These are phyloP conservation scores for Aaosphaeria pasadenensis DNA, from an alignment of 2,329 filamentous ascomycete species.

Conservation along the genomic window DNA sequence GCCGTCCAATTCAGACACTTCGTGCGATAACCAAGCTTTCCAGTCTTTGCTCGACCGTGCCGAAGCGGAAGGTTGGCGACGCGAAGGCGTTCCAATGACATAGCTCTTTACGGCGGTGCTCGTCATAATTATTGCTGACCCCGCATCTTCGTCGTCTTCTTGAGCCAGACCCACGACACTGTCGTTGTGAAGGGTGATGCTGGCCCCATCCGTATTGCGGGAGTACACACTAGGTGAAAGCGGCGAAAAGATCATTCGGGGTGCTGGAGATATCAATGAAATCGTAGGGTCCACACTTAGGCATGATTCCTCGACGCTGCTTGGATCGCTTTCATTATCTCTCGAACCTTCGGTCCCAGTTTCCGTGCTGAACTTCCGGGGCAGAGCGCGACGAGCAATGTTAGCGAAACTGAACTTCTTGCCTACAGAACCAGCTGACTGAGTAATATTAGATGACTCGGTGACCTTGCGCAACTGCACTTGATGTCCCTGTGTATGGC, in stretches of 20 bases:
- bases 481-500: slow-evolving; percentile 36
- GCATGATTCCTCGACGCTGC: no score
- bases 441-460: neutral
- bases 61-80: slow-evolving; percentile 14
- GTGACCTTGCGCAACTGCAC: slow-evolving; percentile 41
- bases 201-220: slow-evolving; percentile 39
- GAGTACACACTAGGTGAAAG: slow-evolving; percentile 50
- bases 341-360: no score
- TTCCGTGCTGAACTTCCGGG: neutral
- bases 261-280: no score
- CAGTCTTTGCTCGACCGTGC: slow-evolving; percentile 42
- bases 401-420: neutral
- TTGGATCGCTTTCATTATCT: no score
- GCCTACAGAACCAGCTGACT: neutral
- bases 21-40: slow-evolving; percentile 46
- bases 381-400: neutral
- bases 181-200: slow-evolving; percentile 30
- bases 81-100: slow-evolving; percentile 30
- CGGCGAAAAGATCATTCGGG: slow-evolving; percentile 15
- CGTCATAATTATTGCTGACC: slow-evolving; percentile 43
- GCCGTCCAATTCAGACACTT: slow-evolving; percentile 39
- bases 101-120: slow-evolving; percentile 45
- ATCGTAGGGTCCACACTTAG: no score
- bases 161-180: slow-evolving; percentile 27
- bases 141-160: slow-evolving; percentile 12